Evolutionary conservation across 306 rosid species (phyloP).

Genomic region (Hylodesmum podocarpum): DNA sequence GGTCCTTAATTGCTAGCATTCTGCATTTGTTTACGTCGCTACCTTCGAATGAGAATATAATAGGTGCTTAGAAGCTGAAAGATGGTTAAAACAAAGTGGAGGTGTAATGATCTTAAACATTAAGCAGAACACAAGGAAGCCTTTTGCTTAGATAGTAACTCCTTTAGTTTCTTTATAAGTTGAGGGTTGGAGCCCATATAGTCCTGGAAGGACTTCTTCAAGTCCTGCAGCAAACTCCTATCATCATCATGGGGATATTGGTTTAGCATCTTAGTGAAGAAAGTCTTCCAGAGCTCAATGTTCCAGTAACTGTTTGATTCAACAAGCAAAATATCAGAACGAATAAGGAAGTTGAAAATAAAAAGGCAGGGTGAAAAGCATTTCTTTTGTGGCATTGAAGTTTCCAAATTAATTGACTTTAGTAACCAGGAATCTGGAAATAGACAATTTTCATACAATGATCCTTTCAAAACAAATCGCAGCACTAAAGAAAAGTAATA

Average conservation of each 20-base stretch:
- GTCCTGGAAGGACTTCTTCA: slow-evolving; percentile 77
- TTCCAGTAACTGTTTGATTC: slow-evolving; percentile 76
- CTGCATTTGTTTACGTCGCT: not conserved
- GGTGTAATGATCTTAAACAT: slow-evolving; percentile 25
- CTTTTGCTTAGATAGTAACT: slow-evolving; percentile 80
- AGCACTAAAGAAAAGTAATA: slow-evolving; percentile 18
- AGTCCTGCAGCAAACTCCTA: slow-evolving; percentile 50
- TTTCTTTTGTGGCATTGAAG: not conserved
- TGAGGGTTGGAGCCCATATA: slow-evolving; percentile 72
- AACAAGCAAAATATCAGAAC: slow-evolving; percentile 32
- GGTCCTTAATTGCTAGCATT: not conserved
- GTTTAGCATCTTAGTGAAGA: slow-evolving; percentile 81
- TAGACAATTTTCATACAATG: not conserved
- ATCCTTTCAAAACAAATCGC: slow-evolving; percentile 13
- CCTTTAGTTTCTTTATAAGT: slow-evolving; percentile 64
- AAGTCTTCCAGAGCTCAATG: slow-evolving; percentile 80
- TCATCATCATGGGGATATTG: slow-evolving; percentile 47
- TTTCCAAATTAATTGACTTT: slow-evolving; percentile 25
- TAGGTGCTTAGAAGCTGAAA: slow-evolving; percentile 17
- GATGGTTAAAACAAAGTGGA: slow-evolving; percentile 10
- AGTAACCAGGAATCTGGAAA: not conserved
- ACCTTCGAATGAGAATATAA: not conserved
- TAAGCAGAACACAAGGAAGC: slow-evolving; percentile 74
- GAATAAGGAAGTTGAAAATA: slow-evolving; percentile 13
- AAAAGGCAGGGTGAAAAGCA: not conserved